Percentiles rank a stretch among this genome's conserved stretches.
Evolutionary conservation across 306 rosid species (phyloP).

Genomic region (Ormosia emarginata): DNA sequence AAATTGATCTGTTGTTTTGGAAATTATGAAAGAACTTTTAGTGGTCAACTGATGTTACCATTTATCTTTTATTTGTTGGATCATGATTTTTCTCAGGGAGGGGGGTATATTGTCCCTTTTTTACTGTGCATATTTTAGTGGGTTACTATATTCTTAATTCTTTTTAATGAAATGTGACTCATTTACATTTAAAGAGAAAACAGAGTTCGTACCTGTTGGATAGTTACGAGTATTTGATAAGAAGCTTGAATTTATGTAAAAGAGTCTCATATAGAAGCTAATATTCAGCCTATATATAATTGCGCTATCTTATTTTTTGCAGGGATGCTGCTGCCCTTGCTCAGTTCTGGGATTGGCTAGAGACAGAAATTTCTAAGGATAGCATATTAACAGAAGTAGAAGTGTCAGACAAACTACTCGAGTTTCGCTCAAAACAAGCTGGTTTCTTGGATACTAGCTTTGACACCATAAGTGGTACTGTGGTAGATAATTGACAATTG

Average conservation of each 20-base stretch:
- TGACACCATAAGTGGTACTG: constrained; percentile 94
- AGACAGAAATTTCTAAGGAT: constrained; percentile 58
- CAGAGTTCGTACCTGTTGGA: not conserved
- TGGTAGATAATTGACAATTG: constrained; percentile 29
- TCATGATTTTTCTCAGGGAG: not conserved
- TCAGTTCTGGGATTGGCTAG: constrained; percentile 94
- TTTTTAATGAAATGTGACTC: not conserved
- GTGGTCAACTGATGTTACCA: not conserved
- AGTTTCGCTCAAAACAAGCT: constrained; percentile 79
- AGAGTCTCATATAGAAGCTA: not conserved
- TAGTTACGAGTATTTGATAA: constrained; percentile 6
- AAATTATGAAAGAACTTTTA: not conserved
- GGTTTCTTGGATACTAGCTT: constrained; percentile 95
- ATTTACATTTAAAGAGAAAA: constrained; percentile 9
- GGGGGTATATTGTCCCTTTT: not conserved
- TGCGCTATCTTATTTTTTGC: constrained; percentile 34
- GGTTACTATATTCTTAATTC: not conserved
- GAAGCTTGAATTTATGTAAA: not conserved
- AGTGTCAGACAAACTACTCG: constrained; percentile 83
- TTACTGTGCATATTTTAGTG: not conserved
- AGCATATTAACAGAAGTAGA: constrained; percentile 71
- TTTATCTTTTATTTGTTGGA: constrained; percentile 5
- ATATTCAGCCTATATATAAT: constrained; percentile 15
- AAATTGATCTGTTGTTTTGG: not conserved
- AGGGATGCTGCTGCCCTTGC: constrained; percentile 96